Evolutionary conservation across 106 monocot genomes (phyloP), one percentile per base, ranked within the genome.

Genomic region (Dioscorea alata): DNA sequence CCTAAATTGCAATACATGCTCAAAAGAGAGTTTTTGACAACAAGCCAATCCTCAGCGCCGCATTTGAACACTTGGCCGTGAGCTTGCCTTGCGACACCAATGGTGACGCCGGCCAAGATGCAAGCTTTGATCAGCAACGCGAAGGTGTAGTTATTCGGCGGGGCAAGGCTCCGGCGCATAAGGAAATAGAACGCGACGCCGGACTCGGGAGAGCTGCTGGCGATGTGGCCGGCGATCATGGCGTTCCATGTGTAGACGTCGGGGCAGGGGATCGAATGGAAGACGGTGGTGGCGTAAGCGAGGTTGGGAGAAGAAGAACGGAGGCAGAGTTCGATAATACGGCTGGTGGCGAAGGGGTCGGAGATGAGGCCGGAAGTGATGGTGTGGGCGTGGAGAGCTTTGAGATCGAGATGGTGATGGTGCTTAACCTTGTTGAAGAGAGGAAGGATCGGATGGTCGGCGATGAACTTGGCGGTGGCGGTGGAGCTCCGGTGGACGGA

Each of bases 191-290:
- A 69, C 4, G 57, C 32, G 35, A 75, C 58, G 31, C 65, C 69
- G 17, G 59, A 60, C 2, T 63, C 42, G 0, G 77, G 71, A 20
- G 42, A 60, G 52, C 66, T 34, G 42, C 18, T 64, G 22, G 50
- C 59, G 15, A 33, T 33, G 68, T 70, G 78, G 51, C 32, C 64
- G 59, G 83, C 52, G 63, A 86, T 69, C 71, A 90, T 66, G 35
- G 71, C 73, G 61, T 86, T 90, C 83, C 86, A 86, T 35, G 90
- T 84, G 79, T 78, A 83, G 67, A 62, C 76, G 54, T 86, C 86
- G 51, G 90, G 90, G 9, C 13, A 18, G 22, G 9, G 12, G 6
- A 86, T 32, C 12, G 84, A 84, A 23, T 61, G 21, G 76, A 86
- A 82, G 64, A 76, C 24, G 33, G 73, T 2, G 16, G 22, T 4